These are phyloP conservation scores for Alternaria consortialis DNA, from an alignment of 2,329 filamentous ascomycete species.

Conservation along the genomic window DNA sequence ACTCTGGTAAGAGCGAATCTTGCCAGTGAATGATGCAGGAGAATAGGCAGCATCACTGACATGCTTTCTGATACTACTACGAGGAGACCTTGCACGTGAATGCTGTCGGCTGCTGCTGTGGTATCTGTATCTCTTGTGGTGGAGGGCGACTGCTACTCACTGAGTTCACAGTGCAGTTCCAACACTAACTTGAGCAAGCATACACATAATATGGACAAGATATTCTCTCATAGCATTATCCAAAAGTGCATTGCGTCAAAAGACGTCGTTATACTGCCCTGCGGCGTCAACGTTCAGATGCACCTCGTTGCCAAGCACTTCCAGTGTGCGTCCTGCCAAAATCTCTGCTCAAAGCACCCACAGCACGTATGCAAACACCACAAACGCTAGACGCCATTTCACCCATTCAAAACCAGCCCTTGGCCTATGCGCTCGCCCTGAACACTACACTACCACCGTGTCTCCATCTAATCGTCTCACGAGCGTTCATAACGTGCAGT, in stretches of 20 bases:
- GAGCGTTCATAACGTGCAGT: constrained; percentile 82
- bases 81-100: not conserved
- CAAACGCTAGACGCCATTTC: constrained; percentile 7
- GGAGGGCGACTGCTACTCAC: not conserved
- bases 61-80: too few species aligned
- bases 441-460: constrained; percentile 61
- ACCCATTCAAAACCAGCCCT: not conserved
- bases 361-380: constrained; percentile 1
- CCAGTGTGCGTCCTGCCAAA: not conserved
- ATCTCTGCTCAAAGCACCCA: not conserved
- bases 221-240: too few species aligned
- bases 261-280: not conserved
- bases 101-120: not conserved
- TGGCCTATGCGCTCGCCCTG: constrained; percentile 27
- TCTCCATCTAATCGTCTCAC: constrained; percentile 85
- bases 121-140: not conserved
- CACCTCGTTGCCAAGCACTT: not conserved
- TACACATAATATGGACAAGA: not conserved
- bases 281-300: not conserved
- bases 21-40: too few species aligned
- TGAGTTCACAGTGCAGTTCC: not conserved
- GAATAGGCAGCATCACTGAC: too few species aligned
- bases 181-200: not conserved
- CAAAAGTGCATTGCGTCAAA: not conserved
- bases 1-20: too few species aligned